phyloP scores from a whole-genome alignment of 139 green algal species.

The Coelastrella sp. region DNA sequence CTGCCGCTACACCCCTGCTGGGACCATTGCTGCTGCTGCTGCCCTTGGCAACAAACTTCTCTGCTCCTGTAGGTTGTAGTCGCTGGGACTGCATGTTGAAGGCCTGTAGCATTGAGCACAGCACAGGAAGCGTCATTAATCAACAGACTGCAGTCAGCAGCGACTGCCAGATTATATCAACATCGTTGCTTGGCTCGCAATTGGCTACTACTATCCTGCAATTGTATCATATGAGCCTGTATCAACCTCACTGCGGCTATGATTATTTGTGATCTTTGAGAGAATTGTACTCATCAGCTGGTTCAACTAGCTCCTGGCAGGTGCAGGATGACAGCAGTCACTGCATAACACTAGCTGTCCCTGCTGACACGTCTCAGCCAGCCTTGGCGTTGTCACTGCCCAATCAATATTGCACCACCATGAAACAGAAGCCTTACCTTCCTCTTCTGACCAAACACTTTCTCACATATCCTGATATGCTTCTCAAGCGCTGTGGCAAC shows the following conservation, averaged over 20 bases:
- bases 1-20: neutral
- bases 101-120: neutral
- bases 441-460: slow-evolving; percentile 42
- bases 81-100: slow-evolving; percentile 28
- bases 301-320: too few species aligned
- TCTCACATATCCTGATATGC: slow-evolving; percentile 40
- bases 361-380: too few species aligned
- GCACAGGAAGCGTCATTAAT: neutral
- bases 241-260: too few species aligned
- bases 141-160: neutral
- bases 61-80: neutral
- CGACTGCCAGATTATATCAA: neutral
- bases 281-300: too few species aligned
- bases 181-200: too few species aligned
- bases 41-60: neutral
- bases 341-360: too few species aligned
- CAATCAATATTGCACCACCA: too few species aligned
- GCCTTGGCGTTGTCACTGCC: too few species aligned
- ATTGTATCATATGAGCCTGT: too few species aligned
- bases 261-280: too few species aligned
- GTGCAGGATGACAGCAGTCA: too few species aligned
- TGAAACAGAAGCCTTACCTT: neutral
- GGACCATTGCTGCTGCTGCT: neutral
- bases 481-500: neutral
- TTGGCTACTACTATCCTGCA: too few species aligned